These are phyloP conservation scores for Corinectria fuckeliana DNA, from an alignment of 2,329 filamentous ascomycete genomes.

Conservation along the genomic window DNA sequence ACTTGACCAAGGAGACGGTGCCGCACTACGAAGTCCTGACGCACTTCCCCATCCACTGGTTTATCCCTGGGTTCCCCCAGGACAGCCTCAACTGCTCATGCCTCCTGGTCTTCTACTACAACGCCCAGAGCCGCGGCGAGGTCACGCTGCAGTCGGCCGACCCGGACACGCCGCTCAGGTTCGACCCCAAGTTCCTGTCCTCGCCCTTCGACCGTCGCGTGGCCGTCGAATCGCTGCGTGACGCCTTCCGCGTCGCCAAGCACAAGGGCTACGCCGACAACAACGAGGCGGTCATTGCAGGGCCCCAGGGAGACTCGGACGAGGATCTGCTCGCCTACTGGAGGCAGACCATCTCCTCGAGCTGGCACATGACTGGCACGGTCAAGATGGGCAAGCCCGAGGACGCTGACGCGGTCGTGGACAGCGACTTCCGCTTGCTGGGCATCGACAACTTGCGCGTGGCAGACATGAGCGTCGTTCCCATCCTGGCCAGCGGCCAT, in stretches of 20 bases:
- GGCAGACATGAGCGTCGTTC: constrained; percentile 33
- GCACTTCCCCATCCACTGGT: constrained; percentile 52
- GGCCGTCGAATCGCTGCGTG: constrained; percentile 56
- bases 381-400: constrained; percentile 60
- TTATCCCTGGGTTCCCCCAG: constrained; percentile 47
- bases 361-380: constrained; percentile 64
- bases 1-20: constrained; percentile 56
- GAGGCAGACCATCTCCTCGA: constrained; percentile 51
- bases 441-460: constrained; percentile 30
- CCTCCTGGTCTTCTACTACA: constrained; percentile 56
- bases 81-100: constrained; percentile 50
- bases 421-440: constrained; percentile 39
- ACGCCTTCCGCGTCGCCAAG: constrained; percentile 49
- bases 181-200: constrained; percentile 59
- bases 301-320: constrained; percentile 55
- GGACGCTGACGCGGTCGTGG: constrained; percentile 54
- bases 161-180: constrained; percentile 55
- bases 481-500: constrained; percentile 55
- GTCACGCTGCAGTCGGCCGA: constrained; percentile 60
- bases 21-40: constrained; percentile 63
- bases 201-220: constrained; percentile 61
- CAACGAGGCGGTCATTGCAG: constrained; percentile 48
- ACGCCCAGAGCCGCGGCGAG: constrained; percentile 59
- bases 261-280: constrained; percentile 52
- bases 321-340: constrained; percentile 59